Evolutionary conservation across 331 rosid genomes (phyloP), one percentile per base, ranked within the genome.

Genomic region (Quercus tomentella): DNA sequence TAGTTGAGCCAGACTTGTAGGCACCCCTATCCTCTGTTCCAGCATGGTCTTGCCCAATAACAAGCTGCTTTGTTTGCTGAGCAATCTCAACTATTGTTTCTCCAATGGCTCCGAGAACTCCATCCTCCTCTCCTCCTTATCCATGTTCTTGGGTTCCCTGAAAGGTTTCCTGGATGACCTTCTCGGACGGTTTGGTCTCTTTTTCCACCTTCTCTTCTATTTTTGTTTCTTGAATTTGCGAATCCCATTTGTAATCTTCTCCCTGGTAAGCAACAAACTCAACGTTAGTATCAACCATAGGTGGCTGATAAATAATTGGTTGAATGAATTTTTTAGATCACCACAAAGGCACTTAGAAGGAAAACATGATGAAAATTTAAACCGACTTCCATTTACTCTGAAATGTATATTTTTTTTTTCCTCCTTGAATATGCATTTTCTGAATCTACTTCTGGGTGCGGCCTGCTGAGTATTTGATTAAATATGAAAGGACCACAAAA

Each of bases 81-180:
- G 87, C 88, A 68, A 84, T 84, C 73, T 82, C 87, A 26, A 28
- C 71, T 31, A 87, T 79, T 11, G 86, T 88, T 76, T 86, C 96
- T 0, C 91, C 88, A 18, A 87, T 79, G 31, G 86, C 83, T 63
- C 77, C 84, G 6, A 82, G 30, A 70, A 81, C 61, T 28, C 74
- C 79, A 10, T 51, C 81, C 22, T 15, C 74, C 16, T 72, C 45
- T 49, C 49, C 23, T 43, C 54, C 41, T 52, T 14, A 16, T n/a
- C 49, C 68, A 7, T 56, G 22, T 73, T 78, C 58, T 49, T 69
- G 28, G 5, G 2, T 7, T 69, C 41, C 70, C 69, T 23, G n/a
- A 23, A 9, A 56, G 61, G 4, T 73, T 78, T 6, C 70, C 12
- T n/a, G 6, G 10, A 3, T 35, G 22, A 31, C 4, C 7, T 21